Evolutionary conservation across 257 asterid genomes (phyloP).

Genomic region (Eucommia ulmoides): DNA sequence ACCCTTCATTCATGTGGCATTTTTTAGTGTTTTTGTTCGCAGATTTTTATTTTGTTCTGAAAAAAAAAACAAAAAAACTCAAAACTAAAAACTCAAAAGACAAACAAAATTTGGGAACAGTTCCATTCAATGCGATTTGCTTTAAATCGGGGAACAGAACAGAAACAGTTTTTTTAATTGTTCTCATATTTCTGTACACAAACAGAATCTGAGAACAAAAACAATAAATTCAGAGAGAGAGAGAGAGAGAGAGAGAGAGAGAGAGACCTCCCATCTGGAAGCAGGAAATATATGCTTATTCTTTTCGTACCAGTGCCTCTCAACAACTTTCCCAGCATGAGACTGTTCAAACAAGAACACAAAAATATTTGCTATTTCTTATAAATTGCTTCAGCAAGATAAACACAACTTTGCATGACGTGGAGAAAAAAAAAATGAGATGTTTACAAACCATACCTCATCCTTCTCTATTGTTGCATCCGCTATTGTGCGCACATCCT

Average conservation of each 20-base stretch:
- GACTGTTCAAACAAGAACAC: constrained; percentile 38
- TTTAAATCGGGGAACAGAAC: no score
- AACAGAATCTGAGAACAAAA: neutral
- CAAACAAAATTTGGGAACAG: no score
- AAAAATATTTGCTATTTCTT: no score
- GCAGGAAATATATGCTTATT: constrained; percentile 99
- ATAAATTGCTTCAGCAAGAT: no score
- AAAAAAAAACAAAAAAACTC: neutral
- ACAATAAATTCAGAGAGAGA: no score
- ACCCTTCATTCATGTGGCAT: no score
- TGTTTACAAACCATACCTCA: constrained; percentile 41
- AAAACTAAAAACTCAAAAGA: neutral
- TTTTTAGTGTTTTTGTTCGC: no score
- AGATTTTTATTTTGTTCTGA: no score
- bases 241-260: constrained; percentile 2
- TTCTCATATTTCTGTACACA: neutral
- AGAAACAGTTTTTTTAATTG: neutral
- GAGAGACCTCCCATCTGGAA: constrained; percentile 99
- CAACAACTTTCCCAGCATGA: constrained; percentile 99
- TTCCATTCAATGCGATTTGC: no score
- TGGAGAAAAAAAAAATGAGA: no score
- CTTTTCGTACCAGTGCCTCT: constrained; percentile 99
- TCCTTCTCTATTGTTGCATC: constrained; percentile 96
- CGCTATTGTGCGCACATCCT: constrained; percentile 94
- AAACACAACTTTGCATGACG: constrained; percentile 8